A percentile compares a stretch with the other conserved stretches of the same genome.
These are phyloP conservation scores for Colletotrichum chlorophyti DNA, from an alignment of 2,329 filamentous ascomycete species.

Conservation along the genomic window DNA sequence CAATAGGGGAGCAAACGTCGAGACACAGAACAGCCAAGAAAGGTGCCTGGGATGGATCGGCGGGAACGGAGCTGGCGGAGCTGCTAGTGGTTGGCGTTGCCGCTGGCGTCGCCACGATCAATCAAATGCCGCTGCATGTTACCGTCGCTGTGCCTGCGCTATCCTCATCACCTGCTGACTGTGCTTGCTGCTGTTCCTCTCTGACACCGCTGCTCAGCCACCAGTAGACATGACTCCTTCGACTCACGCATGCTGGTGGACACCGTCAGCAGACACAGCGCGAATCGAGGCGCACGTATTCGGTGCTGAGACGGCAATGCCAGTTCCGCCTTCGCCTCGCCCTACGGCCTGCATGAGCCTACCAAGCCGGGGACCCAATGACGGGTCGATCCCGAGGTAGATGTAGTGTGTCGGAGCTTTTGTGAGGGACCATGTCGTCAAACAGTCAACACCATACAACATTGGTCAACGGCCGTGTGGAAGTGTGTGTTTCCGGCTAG, in stretches of 20 bases:
- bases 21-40: conserved; percentile 12
- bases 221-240: neutral
- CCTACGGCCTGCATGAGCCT: conserved; percentile 19
- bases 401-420: conserved; percentile 5
- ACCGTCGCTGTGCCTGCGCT: neutral
- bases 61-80: neutral
- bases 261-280: too few relatives aligned
- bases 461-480: neutral
- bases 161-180: neutral
- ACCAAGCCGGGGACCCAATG: conserved; percentile 9
- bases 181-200: neutral
- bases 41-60: conserved; percentile 24
- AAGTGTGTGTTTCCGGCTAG: neutral
- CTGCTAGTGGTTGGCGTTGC: neutral
- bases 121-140: too few relatives aligned
- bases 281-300: too few relatives aligned
- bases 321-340: neutral
- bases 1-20: too few relatives aligned
- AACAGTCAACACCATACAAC: neutral
- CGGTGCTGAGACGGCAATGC: neutral
- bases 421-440: conserved; percentile 4
- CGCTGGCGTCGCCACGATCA: too few relatives aligned
- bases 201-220: neutral
- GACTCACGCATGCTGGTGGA: too few relatives aligned
- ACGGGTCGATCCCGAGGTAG: conserved; percentile 18